Evolutionary conservation across 306 rosid genomes (phyloP).

Genomic region (Prunus fruticosa): DNA sequence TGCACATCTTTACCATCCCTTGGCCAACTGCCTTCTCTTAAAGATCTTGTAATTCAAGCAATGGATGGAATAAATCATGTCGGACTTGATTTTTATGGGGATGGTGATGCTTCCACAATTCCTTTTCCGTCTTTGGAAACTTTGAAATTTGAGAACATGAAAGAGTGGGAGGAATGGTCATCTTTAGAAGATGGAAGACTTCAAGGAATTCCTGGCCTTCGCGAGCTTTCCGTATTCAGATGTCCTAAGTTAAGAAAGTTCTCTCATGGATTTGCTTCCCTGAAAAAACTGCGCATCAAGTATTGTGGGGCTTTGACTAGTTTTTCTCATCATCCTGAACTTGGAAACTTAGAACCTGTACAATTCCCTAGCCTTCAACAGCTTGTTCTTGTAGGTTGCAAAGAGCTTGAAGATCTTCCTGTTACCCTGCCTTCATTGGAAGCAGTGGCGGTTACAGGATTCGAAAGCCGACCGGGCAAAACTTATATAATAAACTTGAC

Average conservation of each 20-base stretch:
- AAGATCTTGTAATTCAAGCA: constrained; percentile 20
- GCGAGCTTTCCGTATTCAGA: constrained; percentile 10
- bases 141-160: constrained; percentile 19
- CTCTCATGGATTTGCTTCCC: background rate
- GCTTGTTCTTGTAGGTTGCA: constrained; percentile 1
- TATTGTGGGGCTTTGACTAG: background rate
- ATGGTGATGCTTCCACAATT: constrained; percentile 2
- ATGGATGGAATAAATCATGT: constrained; percentile 11
- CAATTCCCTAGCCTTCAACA: background rate
- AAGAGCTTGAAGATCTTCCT: constrained; percentile 11
- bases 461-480: too few relatives aligned
- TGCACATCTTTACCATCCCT: constrained; percentile 22
- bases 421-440: background rate
- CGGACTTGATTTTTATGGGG: constrained; percentile 22
- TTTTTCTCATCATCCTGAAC: background rate
- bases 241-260: constrained; percentile 6
- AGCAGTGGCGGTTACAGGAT: too few relatives aligned
- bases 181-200: background rate
- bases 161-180: constrained; percentile 32
- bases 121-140: constrained; percentile 23
- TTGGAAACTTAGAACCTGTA: background rate
- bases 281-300: background rate
- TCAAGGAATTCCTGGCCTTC: constrained; percentile 19
- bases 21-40: constrained; percentile 26
- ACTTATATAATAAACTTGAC: too few relatives aligned